A percentile compares a stretch with the other conserved stretches of the same genome.
These are phyloP conservation scores for Komagataella populi DNA, from an alignment of 805 yeast genomes.

Conservation along the genomic window DNA sequence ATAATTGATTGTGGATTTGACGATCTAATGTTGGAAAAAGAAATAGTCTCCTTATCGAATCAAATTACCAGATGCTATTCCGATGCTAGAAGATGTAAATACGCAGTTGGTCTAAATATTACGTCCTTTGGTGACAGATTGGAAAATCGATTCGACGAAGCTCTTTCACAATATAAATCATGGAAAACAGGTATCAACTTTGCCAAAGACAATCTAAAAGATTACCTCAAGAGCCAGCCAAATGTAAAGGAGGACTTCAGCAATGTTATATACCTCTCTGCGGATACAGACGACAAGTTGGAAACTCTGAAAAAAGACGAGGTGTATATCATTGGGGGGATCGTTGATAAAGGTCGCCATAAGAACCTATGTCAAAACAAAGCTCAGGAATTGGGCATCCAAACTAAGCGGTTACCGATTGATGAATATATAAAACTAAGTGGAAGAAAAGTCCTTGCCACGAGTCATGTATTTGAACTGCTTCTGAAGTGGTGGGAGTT, in stretches of 20 bases:
- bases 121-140: slow-evolving; percentile 56
- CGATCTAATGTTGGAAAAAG: slow-evolving; percentile 71
- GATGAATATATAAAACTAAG: slow-evolving; percentile 70
- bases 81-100: slow-evolving; percentile 49
- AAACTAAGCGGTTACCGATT: slow-evolving; percentile 74
- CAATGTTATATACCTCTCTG: slow-evolving; percentile 59
- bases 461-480: slow-evolving; percentile 89
- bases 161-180: slow-evolving; percentile 39
- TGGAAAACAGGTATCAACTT: slow-evolving; percentile 53
- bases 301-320: slow-evolving; percentile 49
- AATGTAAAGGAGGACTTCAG: slow-evolving; percentile 17
- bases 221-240: slow-evolving; percentile 9
- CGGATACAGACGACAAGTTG: slow-evolving; percentile 70
- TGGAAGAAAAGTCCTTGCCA: slow-evolving; percentile 83
- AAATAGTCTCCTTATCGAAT: slow-evolving; percentile 52
- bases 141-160: slow-evolving; percentile 52
- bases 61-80: slow-evolving; percentile 80
- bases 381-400: slow-evolving; percentile 59
- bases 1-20: slow-evolving; percentile 89
- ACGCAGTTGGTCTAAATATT: slow-evolving; percentile 44
- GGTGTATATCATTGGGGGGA: slow-evolving; percentile 88
- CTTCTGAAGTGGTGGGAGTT: slow-evolving; percentile 69
- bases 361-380: slow-evolving; percentile 69
- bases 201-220: slow-evolving; percentile 22
- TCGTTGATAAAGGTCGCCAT: slow-evolving; percentile 89